Evolutionary conservation across 2,329 filamentous ascomycete species (phyloP), one percentile per base, ranked within the genome.

Genomic region (Corynespora cassiicola): DNA sequence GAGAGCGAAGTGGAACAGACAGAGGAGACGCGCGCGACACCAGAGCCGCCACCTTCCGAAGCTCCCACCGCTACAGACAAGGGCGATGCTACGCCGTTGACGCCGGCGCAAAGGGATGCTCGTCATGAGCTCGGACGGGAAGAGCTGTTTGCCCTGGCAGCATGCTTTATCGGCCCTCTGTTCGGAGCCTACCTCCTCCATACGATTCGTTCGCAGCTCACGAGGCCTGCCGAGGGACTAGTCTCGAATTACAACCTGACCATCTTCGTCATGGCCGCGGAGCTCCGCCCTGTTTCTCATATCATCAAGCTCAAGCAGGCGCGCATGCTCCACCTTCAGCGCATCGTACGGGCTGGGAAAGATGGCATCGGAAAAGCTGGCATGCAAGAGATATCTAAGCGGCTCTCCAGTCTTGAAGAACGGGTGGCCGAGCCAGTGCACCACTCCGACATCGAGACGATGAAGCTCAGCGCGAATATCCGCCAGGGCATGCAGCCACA

Each of bases 211-310:
- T 80, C 79, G 7, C 89, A 92, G 56, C 80, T 97, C 12, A 91
- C 87, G 16, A 79, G 88, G 2, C 88, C 88, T 0, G 90, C 90
- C 0, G 90, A 95, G 64, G 88, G 88, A 2, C 75, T 97, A 8
- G 86, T 97, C 6, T 95, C 90, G 4, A 88, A 96, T 66, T 95
- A 92, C 71, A 96, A 96, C 66, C 76, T 97, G 37, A 90, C 86
- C 9, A 88, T 97, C 35, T 97, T 96, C 66, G 75, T 96, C 3
- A 78, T 96, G 12, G 88, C 87, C 1, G 88, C 92, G 3, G 92
- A 97, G 69, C 75, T 96, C 18, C 85, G 88, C 3, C 92, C 92
- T 0, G 73, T 90, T 31, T 82, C 88, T 1, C 91, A 96, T 61
- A 72, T 95, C 17, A 81, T 96, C 46, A 88, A 85, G 61, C 80